Conservation (phyloP, 352 stramenopile species). For the Phytophthora megakarya region DNA sequence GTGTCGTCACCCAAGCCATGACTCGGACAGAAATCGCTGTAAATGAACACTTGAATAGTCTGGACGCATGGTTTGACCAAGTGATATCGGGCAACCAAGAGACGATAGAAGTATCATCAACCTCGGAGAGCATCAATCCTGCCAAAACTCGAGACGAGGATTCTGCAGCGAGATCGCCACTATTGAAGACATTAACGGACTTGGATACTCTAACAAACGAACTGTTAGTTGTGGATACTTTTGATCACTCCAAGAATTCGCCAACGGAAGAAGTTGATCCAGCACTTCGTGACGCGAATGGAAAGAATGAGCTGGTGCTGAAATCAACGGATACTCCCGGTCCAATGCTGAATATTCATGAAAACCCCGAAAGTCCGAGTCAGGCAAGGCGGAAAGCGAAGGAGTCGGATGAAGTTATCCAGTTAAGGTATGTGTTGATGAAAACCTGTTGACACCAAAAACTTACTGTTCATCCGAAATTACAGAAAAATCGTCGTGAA, state of each 20-base stretch:
- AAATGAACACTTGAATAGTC: constrained; percentile 48
- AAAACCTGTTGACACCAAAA: not conserved
- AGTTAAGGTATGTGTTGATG: constrained; percentile 18
- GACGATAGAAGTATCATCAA: not conserved
- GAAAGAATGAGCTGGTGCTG: not conserved
- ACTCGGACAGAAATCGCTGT: constrained; percentile 26
- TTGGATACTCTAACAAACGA: constrained; percentile 32
- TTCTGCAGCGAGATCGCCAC: constrained; percentile 3
- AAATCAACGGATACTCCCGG: not conserved
- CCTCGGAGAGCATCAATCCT: not conserved
- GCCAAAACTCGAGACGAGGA: constrained; percentile 4
- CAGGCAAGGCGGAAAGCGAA: not conserved
- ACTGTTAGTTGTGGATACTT: constrained; percentile 9
- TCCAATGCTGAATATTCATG: not conserved
- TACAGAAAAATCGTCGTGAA: constrained; percentile 56
- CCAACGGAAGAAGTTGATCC: not conserved
- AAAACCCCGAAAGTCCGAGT: not conserved
- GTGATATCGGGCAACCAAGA: constrained; percentile 35
- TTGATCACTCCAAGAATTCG: constrained; percentile 2
- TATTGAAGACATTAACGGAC: constrained; percentile 24
- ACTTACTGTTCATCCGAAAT: not conserved
- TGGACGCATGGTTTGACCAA: constrained; percentile 59
- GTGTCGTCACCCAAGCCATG: not conserved
- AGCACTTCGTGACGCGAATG: not conserved
- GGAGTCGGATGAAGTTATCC: constrained; percentile 7